Conservation (phyloP, 1,284 basidiomycete genomes). For the Flammula alnicola region DNA sequence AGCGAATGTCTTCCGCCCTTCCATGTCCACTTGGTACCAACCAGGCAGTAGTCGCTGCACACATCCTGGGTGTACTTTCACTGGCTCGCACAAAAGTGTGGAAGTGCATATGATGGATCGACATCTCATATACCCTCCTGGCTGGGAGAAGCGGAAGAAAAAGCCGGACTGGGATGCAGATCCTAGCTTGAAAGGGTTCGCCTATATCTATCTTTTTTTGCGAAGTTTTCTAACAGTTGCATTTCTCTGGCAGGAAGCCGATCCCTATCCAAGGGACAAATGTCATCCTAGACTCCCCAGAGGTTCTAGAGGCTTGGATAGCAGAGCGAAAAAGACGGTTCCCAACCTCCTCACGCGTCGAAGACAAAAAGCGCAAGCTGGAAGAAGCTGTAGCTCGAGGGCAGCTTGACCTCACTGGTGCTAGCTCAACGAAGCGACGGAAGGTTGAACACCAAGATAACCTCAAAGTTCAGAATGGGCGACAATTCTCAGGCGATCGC, state of each 20-base stretch:
- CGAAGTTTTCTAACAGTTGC: slow-evolving; percentile 1
- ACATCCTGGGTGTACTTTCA: slow-evolving; percentile 72
- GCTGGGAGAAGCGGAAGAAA: slow-evolving; percentile 70
- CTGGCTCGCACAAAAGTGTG: slow-evolving; percentile 75
- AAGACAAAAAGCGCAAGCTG: slow-evolving; percentile 77
- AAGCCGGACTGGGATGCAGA: slow-evolving; percentile 75
- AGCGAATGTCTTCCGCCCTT: slow-evolving; percentile 9
- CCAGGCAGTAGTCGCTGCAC: slow-evolving; percentile 67
- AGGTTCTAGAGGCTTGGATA: slow-evolving; percentile 84
- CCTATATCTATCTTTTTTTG: slow-evolving; percentile 10
- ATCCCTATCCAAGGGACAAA: slow-evolving; percentile 84
- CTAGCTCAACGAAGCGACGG: slow-evolving; percentile 28
- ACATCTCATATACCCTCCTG: slow-evolving; percentile 82
- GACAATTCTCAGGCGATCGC: not conserved
- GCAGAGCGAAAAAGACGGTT: slow-evolving; percentile 85
- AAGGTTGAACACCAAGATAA: slow-evolving; percentile 15
- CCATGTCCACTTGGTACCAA: slow-evolving; percentile 56
- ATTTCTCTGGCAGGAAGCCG: slow-evolving; percentile 55
- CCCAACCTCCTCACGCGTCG: slow-evolving; percentile 71
- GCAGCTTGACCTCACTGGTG: slow-evolving; percentile 58
- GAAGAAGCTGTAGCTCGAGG: slow-evolving; percentile 82
- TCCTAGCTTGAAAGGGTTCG: slow-evolving; percentile 73
- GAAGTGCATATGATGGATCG: slow-evolving; percentile 90
- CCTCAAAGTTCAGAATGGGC: not conserved
- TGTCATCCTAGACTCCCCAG: slow-evolving; percentile 78